phyloP scores from a whole-genome alignment of 345 rosid genomes.

The Trapa bicornis region DNA sequence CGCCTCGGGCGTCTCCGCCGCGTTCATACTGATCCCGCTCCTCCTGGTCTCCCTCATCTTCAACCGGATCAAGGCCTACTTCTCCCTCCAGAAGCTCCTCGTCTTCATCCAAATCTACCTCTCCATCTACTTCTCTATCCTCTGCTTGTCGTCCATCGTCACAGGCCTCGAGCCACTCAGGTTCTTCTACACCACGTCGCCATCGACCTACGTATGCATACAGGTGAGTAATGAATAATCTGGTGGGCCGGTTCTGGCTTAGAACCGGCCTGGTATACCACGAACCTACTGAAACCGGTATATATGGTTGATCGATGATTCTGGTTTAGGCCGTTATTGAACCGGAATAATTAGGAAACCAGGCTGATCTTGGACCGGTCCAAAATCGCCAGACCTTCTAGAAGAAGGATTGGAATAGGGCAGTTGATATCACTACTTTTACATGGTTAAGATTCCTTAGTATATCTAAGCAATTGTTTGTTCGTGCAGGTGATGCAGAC shows the following conservation, averaged over 20 bases:
- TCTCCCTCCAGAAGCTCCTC: constrained; percentile 71
- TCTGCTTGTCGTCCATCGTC: constrained; percentile 50
- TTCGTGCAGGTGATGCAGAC: constrained; percentile 64
- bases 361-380: too few species aligned
- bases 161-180: constrained; percentile 78
- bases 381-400: too few species aligned
- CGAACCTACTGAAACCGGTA: too few species aligned
- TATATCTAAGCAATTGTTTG: background rate
- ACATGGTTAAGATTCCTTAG: too few species aligned
- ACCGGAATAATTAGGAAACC: too few species aligned
- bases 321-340: too few species aligned
- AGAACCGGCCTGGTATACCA: too few species aligned
- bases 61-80: constrained; percentile 68
- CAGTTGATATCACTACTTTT: too few species aligned
- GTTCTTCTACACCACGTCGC: constrained; percentile 75
- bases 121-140: constrained; percentile 86
- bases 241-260: background rate
- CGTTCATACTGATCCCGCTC: constrained; percentile 64
- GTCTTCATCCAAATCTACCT: constrained; percentile 86
- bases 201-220: constrained; percentile 53
- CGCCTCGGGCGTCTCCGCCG: constrained; percentile 53
- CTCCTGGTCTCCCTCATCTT: constrained; percentile 67
- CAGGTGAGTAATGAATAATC: constrained; percentile 22
- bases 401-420: too few species aligned
- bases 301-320: too few species aligned